Percentiles rank a stretch among this genome's conserved stretches.
Conservation (phyloP, 2,329 filamentous ascomycete genomes). For the Dryadomyces quercus-mongolicae region DNA sequence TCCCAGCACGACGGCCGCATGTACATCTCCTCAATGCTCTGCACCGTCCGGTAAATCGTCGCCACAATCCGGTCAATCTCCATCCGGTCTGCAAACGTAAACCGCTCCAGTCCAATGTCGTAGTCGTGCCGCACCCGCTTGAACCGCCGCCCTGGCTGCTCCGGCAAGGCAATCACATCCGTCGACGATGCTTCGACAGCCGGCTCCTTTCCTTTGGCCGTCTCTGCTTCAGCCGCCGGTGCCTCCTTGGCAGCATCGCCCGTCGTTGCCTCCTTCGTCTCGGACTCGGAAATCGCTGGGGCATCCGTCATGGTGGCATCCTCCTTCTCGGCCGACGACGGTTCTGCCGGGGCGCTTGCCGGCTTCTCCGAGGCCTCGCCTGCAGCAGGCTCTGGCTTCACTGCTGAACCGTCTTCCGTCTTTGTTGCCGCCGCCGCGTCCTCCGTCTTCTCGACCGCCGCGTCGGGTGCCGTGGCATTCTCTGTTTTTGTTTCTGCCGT, state of each 20-base stretch:
- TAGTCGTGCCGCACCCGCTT: conserved; percentile 47
- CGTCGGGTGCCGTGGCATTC: too few relatives aligned
- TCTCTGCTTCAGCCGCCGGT: neutral
- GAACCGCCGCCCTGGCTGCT: conserved; percentile 12
- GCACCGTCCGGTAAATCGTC: conserved; percentile 71
- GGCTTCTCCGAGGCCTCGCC: neutral
- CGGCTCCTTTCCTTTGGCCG: neutral
- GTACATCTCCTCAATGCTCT: conserved; percentile 70
- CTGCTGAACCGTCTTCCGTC: neutral
- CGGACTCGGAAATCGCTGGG: neutral
- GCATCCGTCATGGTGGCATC: conserved; percentile 8
- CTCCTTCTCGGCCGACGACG: neutral
- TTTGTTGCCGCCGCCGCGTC: too few relatives aligned
- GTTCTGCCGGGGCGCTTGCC: neutral
- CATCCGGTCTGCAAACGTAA: conserved; percentile 52
- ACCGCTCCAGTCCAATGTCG: conserved; percentile 67
- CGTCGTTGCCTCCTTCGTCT: conserved; percentile 1
- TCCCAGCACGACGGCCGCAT: conserved; percentile 87
- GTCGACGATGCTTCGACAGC: conserved; percentile 1
- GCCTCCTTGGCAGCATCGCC: neutral
- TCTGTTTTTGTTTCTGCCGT: too few relatives aligned
- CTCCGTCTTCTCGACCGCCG: neutral
- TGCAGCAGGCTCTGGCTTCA: neutral
- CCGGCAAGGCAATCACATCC: conserved; percentile 4
- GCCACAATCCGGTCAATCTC: conserved; percentile 77